Conservation (phyloP, 2,329 filamentous ascomycete genomes). For the Fusarium sp. region DNA sequence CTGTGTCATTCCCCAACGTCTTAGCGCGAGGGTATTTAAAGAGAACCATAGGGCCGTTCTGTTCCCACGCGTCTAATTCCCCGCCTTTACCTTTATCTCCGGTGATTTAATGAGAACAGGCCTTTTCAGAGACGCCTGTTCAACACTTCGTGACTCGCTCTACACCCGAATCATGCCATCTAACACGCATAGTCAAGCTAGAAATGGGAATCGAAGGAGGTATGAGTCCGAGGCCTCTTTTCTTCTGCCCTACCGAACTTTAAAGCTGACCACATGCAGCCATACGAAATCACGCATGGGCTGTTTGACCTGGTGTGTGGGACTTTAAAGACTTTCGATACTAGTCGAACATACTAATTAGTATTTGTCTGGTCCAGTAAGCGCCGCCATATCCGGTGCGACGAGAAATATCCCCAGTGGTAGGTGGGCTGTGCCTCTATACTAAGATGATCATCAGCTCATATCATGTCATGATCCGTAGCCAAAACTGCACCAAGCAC, state of each 20-base stretch:
- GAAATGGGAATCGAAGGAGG: constrained; percentile 23
- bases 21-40: constrained; percentile 22
- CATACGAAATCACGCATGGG: constrained; percentile 34
- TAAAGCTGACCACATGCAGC: constrained; percentile 8
- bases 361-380: constrained; percentile 20
- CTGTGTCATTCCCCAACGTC: not conserved
- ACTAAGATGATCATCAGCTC: not conserved
- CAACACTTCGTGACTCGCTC: not conserved
- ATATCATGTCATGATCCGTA: not conserved
- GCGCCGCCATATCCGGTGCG: constrained; percentile 30
- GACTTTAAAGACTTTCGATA: not conserved
- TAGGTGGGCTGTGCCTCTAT: not conserved
- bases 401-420: constrained; percentile 32
- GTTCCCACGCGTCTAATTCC: constrained; percentile 9
- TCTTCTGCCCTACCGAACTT: not conserved
- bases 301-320: constrained; percentile 32
- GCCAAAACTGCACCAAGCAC: constrained; percentile 35
- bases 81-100: constrained; percentile 2
- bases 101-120: not conserved
- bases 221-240: not conserved
- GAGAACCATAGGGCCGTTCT: constrained; percentile 16
- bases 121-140: not conserved
- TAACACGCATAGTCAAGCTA: constrained; percentile 1
- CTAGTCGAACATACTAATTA: constrained; percentile 13
- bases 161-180: constrained; percentile 3